A percentile compares a stretch with the other conserved stretches of the same genome.
Conservation (phyloP, 2,329 filamentous ascomycete genomes). For the Penicillium hesseltinei region DNA sequence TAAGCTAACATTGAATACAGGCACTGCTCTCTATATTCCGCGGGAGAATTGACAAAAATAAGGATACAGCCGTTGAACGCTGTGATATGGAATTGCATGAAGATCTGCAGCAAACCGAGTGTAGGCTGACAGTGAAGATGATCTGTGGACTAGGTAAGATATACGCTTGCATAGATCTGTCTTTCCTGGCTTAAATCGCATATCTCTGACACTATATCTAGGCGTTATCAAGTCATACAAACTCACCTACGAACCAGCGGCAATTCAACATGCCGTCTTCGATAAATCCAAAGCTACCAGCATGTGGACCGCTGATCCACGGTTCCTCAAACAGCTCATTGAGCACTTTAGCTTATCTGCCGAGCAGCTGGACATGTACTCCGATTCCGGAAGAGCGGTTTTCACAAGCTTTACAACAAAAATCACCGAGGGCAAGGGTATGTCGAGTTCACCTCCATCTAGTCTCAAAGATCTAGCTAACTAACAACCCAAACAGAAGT, state of each 20-base stretch:
- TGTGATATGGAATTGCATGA: conserved; percentile 63
- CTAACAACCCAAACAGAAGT: conserved; percentile 48
- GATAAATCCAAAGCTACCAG: conserved; percentile 57
- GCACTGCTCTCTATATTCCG: conserved; percentile 63
- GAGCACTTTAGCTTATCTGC: conserved; percentile 65
- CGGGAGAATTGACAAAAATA: conserved; percentile 56
- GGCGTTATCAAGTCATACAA: conserved; percentile 65
- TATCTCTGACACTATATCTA: conserved; percentile 21
- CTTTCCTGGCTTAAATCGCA: neutral
- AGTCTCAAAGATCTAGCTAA: conserved; percentile 2
- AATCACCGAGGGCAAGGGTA: conserved; percentile 59
- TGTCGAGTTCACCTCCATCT: neutral
- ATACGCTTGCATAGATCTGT: neutral
- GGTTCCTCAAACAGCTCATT: conserved; percentile 58
- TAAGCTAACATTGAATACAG: conserved; percentile 29
- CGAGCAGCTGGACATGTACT: conserved; percentile 62
- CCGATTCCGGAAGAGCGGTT: conserved; percentile 56
- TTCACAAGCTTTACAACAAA: conserved; percentile 68
- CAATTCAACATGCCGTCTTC: conserved; percentile 64
- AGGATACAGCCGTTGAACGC: conserved; percentile 59
- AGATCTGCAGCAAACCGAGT: conserved; percentile 55
- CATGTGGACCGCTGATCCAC: conserved; percentile 58
- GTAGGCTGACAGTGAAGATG: conserved; percentile 61
- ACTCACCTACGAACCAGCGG: conserved; percentile 61
- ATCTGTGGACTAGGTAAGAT: conserved; percentile 57